Evolutionary conservation across 352 stramenopile genomes (phyloP).

Genomic region (Phytopythium litorale): DNA sequence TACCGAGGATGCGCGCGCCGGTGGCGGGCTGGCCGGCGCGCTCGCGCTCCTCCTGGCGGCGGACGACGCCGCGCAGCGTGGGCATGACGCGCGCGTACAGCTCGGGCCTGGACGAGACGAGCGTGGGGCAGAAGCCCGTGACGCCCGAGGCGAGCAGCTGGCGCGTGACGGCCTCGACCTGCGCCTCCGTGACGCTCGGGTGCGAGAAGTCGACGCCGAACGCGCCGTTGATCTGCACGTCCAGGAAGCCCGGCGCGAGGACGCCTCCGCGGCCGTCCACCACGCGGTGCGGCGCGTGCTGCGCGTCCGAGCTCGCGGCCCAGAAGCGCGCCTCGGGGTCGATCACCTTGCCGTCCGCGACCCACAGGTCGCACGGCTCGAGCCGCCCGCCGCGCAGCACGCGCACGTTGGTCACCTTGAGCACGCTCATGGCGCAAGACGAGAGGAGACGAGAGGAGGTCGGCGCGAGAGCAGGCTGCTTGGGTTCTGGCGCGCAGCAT

Average conservation of each 20-base stretch:
- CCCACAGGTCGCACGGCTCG: slow-evolving; percentile 38
- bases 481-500: neutral
- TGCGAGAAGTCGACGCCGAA: slow-evolving; percentile 87
- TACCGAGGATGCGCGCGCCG: slow-evolving; percentile 71
- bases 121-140: slow-evolving; percentile 86
- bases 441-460: neutral
- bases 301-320: slow-evolving; percentile 13
- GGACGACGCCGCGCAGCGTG: slow-evolving; percentile 38
- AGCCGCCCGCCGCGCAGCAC: slow-evolving; percentile 44
- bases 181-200: slow-evolving; percentile 27
- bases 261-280: slow-evolving; percentile 75
- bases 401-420: slow-evolving; percentile 63
- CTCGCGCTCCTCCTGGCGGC: slow-evolving; percentile 2
- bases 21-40: slow-evolving; percentile 16
- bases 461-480: neutral
- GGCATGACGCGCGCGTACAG: slow-evolving; percentile 59
- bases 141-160: slow-evolving; percentile 63
- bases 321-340: slow-evolving; percentile 61
- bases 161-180: slow-evolving; percentile 46
- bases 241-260: slow-evolving; percentile 83
- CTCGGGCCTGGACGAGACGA: slow-evolving; percentile 69
- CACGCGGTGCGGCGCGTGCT: slow-evolving; percentile 37
- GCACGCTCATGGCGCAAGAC: slow-evolving; percentile 10
- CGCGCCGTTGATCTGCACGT: slow-evolving; percentile 88
- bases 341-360: slow-evolving; percentile 44